A percentile compares a stretch with the other conserved stretches of the same genome.
Evolutionary conservation across 352 stramenopile species (phyloP).

Genomic region (Phytophthora boehmeriae): DNA sequence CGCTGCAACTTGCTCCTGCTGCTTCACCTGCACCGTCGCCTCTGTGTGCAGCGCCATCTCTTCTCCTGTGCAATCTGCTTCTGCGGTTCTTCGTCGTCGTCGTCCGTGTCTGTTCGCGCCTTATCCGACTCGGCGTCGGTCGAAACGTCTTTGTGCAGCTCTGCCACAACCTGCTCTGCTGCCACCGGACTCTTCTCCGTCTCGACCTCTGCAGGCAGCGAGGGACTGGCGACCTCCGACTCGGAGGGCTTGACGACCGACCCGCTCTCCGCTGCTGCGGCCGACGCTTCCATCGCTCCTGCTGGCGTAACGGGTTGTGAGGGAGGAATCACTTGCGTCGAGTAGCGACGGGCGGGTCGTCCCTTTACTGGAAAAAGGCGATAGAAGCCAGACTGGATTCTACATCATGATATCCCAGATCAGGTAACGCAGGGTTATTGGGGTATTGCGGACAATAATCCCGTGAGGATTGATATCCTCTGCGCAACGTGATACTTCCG

Average conservation of each 20-base stretch:
- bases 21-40: not conserved
- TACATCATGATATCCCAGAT: no score
- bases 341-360: constrained; percentile 22
- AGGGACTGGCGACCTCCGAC: not conserved
- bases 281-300: constrained; percentile 33
- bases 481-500: no score
- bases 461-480: no score
- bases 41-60: no score
- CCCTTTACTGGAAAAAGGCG: constrained; percentile 24
- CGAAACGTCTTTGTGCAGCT: constrained; percentile 24
- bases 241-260: constrained; percentile 15
- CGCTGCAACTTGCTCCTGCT: no score
- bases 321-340: constrained; percentile 17
- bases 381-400: no score
- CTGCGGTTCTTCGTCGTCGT: constrained; percentile 29
- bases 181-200: constrained; percentile 30
- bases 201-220: constrained; percentile 28
- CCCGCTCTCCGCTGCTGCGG: no score
- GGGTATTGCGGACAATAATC: no score
- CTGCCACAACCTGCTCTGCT: constrained; percentile 2
- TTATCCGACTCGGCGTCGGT: constrained; percentile 37
- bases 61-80: constrained; percentile 5
- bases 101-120: constrained; percentile 35
- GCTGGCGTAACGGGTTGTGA: constrained; percentile 30
- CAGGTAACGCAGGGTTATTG: no score